These are phyloP conservation scores for Rhododendron kiyosumense DNA, from an alignment of 148 eudicot genomes.

Conservation along the genomic window DNA sequence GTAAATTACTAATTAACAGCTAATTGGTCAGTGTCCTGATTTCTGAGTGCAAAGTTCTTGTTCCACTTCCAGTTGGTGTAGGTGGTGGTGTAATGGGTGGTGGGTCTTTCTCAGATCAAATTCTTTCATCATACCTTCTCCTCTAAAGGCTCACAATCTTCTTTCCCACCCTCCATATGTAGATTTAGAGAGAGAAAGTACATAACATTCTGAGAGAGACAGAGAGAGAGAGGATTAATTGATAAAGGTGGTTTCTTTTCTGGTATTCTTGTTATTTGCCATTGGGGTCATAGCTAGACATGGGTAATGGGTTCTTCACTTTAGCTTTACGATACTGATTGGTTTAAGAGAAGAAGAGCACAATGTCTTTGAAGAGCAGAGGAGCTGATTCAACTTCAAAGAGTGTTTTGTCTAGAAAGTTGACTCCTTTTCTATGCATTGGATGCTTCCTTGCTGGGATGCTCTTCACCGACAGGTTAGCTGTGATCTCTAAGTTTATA, in stretches of 20 bases:
- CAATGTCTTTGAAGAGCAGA: slow-evolving; percentile 56
- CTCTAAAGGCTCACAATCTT: not conserved
- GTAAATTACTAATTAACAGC: not conserved
- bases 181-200: not conserved
- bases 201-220: not conserved
- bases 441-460: slow-evolving; percentile 79
- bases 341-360: not conserved
- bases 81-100: not conserved
- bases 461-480: slow-evolving; percentile 79
- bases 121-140: not conserved
- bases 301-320: not conserved
- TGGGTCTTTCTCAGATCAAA: not conserved
- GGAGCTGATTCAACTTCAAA: slow-evolving; percentile 48
- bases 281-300: not conserved
- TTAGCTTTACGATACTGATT: not conserved
- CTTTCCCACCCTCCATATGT: not conserved
- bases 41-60: not conserved
- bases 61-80: not conserved
- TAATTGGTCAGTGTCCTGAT: not conserved
- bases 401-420: slow-evolving; percentile 44
- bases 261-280: not conserved
- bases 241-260: not conserved
- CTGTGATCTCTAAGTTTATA: not conserved
- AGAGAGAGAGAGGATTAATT: not conserved
- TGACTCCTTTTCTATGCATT: slow-evolving; percentile 55